phyloP scores from a whole-genome alignment of 768 basidiomycete genomes.

The Lanmaoa rubissima region DNA sequence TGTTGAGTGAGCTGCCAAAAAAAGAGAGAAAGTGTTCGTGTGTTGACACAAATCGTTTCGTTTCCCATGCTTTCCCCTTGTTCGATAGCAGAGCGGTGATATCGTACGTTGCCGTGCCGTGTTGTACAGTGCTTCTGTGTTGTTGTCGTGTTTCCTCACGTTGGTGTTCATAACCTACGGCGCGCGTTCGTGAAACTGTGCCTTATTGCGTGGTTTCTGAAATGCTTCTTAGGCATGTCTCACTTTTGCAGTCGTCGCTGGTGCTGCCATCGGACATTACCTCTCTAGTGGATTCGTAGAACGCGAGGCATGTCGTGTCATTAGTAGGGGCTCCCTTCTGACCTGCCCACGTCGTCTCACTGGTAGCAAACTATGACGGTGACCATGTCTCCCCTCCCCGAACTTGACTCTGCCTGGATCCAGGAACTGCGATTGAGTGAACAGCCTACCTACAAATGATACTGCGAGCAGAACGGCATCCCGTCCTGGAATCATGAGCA shows the following conservation, averaged over 20 bases:
- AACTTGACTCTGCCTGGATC: too few species aligned
- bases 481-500: not conserved
- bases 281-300: conserved; percentile 68
- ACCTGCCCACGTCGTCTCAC: too few species aligned
- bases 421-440: too few species aligned
- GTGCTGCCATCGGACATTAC: conserved; percentile 82
- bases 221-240: conserved; percentile 66
- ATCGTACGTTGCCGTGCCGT: conserved; percentile 55
- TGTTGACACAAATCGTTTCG: too few species aligned
- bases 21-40: not conserved
- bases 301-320: conserved; percentile 80
- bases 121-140: conserved; percentile 74
- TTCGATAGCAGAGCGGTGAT: not conserved
- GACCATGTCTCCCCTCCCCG: too few species aligned
- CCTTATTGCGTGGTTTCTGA: not conserved
- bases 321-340: conserved; percentile 32
- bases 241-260: conserved; percentile 75
- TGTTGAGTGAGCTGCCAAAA: conserved; percentile 37
- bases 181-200: conserved; percentile 43
- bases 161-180: conserved; percentile 97
- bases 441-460: too few species aligned
- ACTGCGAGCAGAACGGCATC: too few species aligned
- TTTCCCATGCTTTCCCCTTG: not conserved
- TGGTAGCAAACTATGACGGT: too few species aligned
- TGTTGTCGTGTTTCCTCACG: conserved; percentile 90